Evolutionary conservation across 345 rosid genomes (phyloP), one percentile per base, ranked within the genome.

Genomic region (Eucalyptus decipiens): DNA sequence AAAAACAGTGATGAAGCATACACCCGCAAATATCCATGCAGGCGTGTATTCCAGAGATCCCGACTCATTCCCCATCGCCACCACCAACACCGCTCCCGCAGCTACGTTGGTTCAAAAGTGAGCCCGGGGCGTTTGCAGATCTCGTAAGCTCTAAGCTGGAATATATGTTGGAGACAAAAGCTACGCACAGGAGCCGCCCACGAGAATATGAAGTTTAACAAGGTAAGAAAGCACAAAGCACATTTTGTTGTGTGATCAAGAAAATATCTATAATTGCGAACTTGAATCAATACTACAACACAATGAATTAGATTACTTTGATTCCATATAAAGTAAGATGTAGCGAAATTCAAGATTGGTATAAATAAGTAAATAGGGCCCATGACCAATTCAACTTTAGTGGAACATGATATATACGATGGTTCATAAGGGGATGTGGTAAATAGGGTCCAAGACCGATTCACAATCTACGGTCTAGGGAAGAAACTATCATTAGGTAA

Each of bases 21-120:
- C 96, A 86, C 89, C 93, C 14, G 97, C 98, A 19, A 96, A 95
- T 87, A 95, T 95, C 99, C 99, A 96, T 54, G 99, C 93, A 47
- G 97, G 97, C 28, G 97, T 94, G 87, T 90, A 93, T 92, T 94
- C 94, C 91, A 95, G 90, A 62, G 97, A 95, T 85, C 89, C 72
- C 85, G 89, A 85, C 51, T 72, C 88, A 42, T 34, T 60, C 69
- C 19, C 88, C 88, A 54, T 86, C 47, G n/a, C 30, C 43, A 34
- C 67, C 58, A 9, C n/a, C 47, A 15, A 23, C n/a, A 24, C 65
- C 52, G 13, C 26, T 32, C 28, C 85, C 85, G 12, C 85, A 26
- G 85, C 47, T 76, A 19, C 40, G 40, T 15, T 65, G 76, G 76
- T 65, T 65, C 76, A 21, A 15, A 76, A 11, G 15, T 37, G 24